Percentiles rank a stretch among this genome's conserved stretches.
These are phyloP conservation scores for Talaromyces sp. DNA, from an alignment of 2,329 filamentous ascomycete genomes.

Conservation along the genomic window DNA sequence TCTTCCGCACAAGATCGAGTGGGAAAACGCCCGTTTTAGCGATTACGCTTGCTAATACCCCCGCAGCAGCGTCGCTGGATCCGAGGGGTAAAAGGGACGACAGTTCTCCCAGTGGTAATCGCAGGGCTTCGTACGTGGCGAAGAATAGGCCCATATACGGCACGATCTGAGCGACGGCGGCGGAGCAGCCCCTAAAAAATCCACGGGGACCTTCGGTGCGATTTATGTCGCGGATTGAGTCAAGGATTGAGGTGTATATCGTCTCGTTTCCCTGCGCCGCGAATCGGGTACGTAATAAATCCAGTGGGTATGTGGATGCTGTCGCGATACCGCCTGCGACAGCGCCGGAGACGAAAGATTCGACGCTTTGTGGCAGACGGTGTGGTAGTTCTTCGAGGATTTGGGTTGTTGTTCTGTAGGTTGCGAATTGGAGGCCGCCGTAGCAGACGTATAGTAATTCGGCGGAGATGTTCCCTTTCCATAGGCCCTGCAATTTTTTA, in stretches of 20 bases:
- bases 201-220: constrained; percentile 68
- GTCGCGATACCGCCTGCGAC: constrained; percentile 78
- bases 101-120: constrained; percentile 48
- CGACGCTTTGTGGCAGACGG: constrained; percentile 59
- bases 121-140: constrained; percentile 73
- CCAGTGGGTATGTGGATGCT: constrained; percentile 80
- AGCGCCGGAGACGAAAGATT: constrained; percentile 80
- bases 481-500: constrained; percentile 55
- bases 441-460: constrained; percentile 93
- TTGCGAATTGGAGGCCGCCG: constrained; percentile 80
- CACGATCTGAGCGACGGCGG: constrained; percentile 79
- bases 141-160: constrained; percentile 99
- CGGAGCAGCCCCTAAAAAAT: constrained; percentile 82
- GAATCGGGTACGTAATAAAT: constrained; percentile 88
- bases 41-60: constrained; percentile 69
- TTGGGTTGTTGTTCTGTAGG: constrained; percentile 71
- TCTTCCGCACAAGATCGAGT: constrained; percentile 84
- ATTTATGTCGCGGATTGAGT: constrained; percentile 67
- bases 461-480: constrained; percentile 97
- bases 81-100: constrained; percentile 58
- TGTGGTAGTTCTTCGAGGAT: constrained; percentile 54
- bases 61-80: constrained; percentile 76
- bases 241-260: constrained; percentile 68
- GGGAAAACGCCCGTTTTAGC: constrained; percentile 91
- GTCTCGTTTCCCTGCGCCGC: constrained; percentile 82